Conservation (phyloP, 192 early-diverging fungal species). For the Spizellomyces punctatus region DNA sequence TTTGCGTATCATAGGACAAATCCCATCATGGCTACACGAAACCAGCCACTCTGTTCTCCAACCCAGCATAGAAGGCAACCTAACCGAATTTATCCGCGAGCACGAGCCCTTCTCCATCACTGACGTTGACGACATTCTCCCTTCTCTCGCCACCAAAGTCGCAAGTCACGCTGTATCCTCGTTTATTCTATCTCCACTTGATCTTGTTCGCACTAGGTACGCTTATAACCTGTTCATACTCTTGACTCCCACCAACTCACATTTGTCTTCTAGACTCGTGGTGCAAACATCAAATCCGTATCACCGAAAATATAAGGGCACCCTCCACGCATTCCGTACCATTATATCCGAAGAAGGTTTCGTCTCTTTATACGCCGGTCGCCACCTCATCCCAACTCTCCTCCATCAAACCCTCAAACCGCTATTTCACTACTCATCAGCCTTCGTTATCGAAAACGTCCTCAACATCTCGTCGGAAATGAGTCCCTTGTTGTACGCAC, state of each 20-base stretch:
- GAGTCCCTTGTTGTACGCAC: slow-evolving; percentile 26
- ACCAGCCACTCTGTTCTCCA: slow-evolving; percentile 73
- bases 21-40: slow-evolving; percentile 76
- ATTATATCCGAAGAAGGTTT: slow-evolving; percentile 83
- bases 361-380: slow-evolving; percentile 68
- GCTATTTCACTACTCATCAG: slow-evolving; percentile 66
- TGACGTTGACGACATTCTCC: slow-evolving; percentile 19
- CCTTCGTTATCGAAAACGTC: slow-evolving; percentile 68
- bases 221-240: background rate
- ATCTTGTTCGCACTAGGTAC: slow-evolving; percentile 82
- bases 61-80: slow-evolving; percentile 62
- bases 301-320: slow-evolving; percentile 84
- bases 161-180: slow-evolving; percentile 77
- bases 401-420: slow-evolving; percentile 75
- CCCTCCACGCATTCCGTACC: slow-evolving; percentile 69
- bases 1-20: slow-evolving; percentile 52
- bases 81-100: slow-evolving; percentile 35
- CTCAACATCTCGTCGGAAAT: slow-evolving; percentile 50
- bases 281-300: slow-evolving; percentile 81
- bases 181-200: slow-evolving; percentile 82
- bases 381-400: slow-evolving; percentile 78
- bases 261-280: slow-evolving; percentile 57
- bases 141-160: slow-evolving; percentile 60
- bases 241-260: background rate
- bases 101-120: slow-evolving; percentile 20